Base-by-base conservation (phyloP, 768 basidiomycete species). In the Auricularia cornea region DNA sequence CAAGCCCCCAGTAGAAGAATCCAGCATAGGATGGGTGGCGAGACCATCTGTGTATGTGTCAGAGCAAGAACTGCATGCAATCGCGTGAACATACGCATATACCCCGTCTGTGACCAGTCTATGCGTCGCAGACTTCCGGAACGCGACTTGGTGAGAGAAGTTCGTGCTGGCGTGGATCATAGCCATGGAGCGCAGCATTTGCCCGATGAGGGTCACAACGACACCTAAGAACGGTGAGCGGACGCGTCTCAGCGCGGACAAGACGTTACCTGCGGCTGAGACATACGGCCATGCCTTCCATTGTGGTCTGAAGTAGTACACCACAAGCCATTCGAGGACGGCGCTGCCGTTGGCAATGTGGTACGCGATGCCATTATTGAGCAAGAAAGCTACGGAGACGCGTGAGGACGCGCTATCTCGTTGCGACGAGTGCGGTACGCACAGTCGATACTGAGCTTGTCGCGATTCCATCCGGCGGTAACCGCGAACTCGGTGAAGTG, bases 1-100 rank as follows among this genome's bases (percentile, higher is more conserved):
- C 94, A 30, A 99, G 70, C 0, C 94, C 94, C 97, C 97, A 98
- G 73, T 96, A 98, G 74, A 91, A 96, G 79, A 98, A 99, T 2
- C 95, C 97, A 1, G 92, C 84, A 68, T 99, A 99, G 0, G 96
- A 97, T 12, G 97, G 97, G 75, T 99, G 97, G 16, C 97, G 85
- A 65, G 87, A 88, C 84, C 84, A 90, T 6, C 92, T 93, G 68
- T 16, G 12, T 29, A 20, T 38, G 32, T 30, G 56, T 59, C 67
- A 73, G 28, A 59, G 16, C 6, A n/a, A 6, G 23, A 57, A 57
- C 26, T 28, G 26, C 29, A 26, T 29, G 44, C 6, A n/a, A n/a
- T n/a, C 33, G 11, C 11, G 3, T 12, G 23, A 65, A 79, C 87
- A 72, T 71, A 97, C 90, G 83, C 80, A 68, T 98, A 99, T 60